These are phyloP conservation scores for Colletotrichum musae DNA, from an alignment of 2,329 filamentous ascomycete species.

Conservation along the genomic window DNA sequence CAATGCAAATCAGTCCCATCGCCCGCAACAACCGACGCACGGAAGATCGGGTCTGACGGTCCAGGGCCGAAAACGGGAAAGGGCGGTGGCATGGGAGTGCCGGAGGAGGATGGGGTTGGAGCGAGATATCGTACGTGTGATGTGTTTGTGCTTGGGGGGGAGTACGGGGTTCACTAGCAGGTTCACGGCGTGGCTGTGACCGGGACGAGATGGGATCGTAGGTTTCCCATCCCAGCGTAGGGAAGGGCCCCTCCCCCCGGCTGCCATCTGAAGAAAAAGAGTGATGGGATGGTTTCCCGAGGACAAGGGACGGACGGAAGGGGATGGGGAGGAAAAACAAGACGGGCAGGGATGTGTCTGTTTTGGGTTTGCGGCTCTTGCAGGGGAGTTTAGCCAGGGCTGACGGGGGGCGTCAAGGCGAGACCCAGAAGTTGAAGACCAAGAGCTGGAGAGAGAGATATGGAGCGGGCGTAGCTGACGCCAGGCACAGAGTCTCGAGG, in stretches of 20 bases:
- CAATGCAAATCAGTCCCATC: conserved; percentile 15
- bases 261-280: conserved; percentile 25
- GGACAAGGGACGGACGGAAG: too few species aligned
- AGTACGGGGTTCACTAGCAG: conserved; percentile 6
- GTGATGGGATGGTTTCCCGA: conserved; percentile 22
- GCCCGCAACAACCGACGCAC: conserved; percentile 27
- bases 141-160: neutral
- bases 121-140: neutral
- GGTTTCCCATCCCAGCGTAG: neutral
- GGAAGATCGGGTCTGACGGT: conserved; percentile 25
- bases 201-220: neutral
- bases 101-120: conserved; percentile 11
- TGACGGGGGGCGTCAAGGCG: neutral
- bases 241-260: too few species aligned
- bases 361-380: conserved; percentile 40
- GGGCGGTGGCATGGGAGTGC: conserved; percentile 28
- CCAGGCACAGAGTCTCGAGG: conserved; percentile 9
- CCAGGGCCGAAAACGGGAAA: neutral
- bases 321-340: conserved; percentile 24
- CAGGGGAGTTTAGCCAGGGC: conserved; percentile 37
- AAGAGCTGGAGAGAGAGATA: too few species aligned
- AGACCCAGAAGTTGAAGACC: neutral
- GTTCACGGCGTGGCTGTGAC: neutral
- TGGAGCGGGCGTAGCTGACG: conserved; percentile 1
- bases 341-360: conserved; percentile 19